These are phyloP conservation scores for Pythium aphanidermatum DNA, from an alignment of 352 stramenopile genomes.

Conservation along the genomic window DNA sequence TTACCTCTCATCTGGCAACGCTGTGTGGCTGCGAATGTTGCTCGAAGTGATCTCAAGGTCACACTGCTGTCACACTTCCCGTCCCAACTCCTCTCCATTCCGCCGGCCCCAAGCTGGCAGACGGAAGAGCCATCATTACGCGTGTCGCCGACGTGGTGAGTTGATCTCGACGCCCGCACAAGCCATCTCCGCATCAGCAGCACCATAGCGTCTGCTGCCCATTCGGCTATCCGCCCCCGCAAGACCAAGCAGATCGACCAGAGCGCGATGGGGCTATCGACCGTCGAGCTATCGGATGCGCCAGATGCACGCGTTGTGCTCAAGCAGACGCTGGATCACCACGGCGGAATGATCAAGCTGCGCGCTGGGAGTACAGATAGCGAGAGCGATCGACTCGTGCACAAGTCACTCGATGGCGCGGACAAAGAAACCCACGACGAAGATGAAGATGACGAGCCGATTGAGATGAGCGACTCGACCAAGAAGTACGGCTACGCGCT, in stretches of 20 bases:
- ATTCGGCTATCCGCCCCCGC: not conserved
- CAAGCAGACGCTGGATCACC: not conserved
- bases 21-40: too few species aligned
- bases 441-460: slow-evolving; percentile 3
- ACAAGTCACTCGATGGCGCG: not conserved
- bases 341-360: slow-evolving; percentile 5
- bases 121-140: too few species aligned
- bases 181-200: too few species aligned
- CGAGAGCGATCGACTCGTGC: slow-evolving; percentile 5
- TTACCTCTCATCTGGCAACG: too few species aligned
- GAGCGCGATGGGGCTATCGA: slow-evolving; percentile 3
- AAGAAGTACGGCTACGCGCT: slow-evolving; percentile 38
- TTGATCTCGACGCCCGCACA: too few species aligned
- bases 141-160: too few species aligned
- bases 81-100: too few species aligned
- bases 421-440: slow-evolving; percentile 12
- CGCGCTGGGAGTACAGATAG: slow-evolving; percentile 1
- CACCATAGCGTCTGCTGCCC: too few species aligned
- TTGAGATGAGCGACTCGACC: slow-evolving; percentile 19
- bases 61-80: not conserved
- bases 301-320: not conserved
- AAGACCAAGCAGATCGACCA: not conserved
- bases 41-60: slow-evolving; percentile 5
- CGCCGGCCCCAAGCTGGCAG: too few species aligned
- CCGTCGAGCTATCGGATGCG: slow-evolving; percentile 2